These are phyloP conservation scores for Circinella umbellata DNA, from an alignment of 371 early-diverging fungal species.

Conservation along the genomic window DNA sequence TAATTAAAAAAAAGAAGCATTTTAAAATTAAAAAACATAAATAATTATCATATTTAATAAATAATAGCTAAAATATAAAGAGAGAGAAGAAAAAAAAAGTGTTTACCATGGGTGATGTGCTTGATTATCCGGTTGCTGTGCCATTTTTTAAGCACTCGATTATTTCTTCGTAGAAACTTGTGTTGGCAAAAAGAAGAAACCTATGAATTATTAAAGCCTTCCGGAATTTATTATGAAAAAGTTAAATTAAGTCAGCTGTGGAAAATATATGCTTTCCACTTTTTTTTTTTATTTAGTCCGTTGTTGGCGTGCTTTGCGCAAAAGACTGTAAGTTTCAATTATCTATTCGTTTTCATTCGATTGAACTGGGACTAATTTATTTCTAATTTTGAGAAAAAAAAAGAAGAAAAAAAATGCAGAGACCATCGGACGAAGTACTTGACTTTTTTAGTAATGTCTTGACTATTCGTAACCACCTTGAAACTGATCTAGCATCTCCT, in stretches of 20 bases:
- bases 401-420: not conserved
- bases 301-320: too few relatives aligned
- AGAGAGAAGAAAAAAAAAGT: too few relatives aligned
- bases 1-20: not conserved
- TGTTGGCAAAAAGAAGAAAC: too few relatives aligned
- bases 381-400: not conserved
- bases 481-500: not conserved
- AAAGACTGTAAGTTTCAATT: too few relatives aligned
- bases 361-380: not conserved
- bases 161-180: too few relatives aligned
- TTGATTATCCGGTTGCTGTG: slow-evolving; percentile 4
- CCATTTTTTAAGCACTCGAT: not conserved
- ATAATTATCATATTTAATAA: not conserved
- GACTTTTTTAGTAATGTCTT: not conserved
- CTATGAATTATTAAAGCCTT: too few relatives aligned
- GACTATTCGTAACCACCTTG: not conserved
- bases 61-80: not conserved
- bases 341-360: too few relatives aligned
- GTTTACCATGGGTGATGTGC: slow-evolving; percentile 10
- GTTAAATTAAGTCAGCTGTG: too few relatives aligned
- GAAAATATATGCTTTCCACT: too few relatives aligned
- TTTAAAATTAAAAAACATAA: not conserved
- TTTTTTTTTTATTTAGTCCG: too few relatives aligned
- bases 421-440: not conserved
- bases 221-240: too few relatives aligned